phyloP scores from a whole-genome alignment of 805 yeast genomes.

The Candida endomychidarum region DNA sequence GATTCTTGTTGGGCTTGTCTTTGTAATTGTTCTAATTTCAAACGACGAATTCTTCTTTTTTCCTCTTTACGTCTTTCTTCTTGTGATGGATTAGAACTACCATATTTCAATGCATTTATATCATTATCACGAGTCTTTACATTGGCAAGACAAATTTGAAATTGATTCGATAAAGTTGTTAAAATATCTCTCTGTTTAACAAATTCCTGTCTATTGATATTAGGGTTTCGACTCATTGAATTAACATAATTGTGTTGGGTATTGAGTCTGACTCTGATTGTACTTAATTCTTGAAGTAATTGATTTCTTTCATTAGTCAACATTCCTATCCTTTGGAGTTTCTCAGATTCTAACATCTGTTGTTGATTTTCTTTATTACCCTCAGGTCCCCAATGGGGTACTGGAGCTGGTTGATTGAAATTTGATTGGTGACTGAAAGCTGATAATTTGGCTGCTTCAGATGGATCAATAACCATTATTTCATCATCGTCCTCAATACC shows the following conservation, averaged over 20 bases:
- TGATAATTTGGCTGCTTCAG: slow-evolving; percentile 27
- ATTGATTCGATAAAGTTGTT: neutral
- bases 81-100: slow-evolving; percentile 1
- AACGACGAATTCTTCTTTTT: slow-evolving; percentile 2
- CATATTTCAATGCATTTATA: slow-evolving; percentile 1
- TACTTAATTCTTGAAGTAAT: neutral
- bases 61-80: slow-evolving; percentile 6
- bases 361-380: neutral
- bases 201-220: neutral
- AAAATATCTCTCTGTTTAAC: neutral
- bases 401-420: slow-evolving; percentile 30
- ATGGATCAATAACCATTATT: slow-evolving; percentile 27
- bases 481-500: slow-evolving; percentile 22
- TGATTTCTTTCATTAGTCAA: neutral
- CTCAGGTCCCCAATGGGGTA: slow-evolving; percentile 19
- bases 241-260: neutral
- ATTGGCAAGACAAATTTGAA: neutral
- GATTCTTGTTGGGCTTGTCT: slow-evolving; percentile 3
- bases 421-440: slow-evolving; percentile 18
- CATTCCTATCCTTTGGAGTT: neutral
- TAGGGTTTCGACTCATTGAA: neutral
- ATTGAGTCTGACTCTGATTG: neutral
- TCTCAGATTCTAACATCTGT: neutral
- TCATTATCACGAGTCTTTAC: slow-evolving; percentile 1
- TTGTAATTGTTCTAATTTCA: slow-evolving; percentile 7